Base-by-base conservation (phyloP, 2,329 filamentous ascomycete species). In the Ophiostoma sp. region DNA sequence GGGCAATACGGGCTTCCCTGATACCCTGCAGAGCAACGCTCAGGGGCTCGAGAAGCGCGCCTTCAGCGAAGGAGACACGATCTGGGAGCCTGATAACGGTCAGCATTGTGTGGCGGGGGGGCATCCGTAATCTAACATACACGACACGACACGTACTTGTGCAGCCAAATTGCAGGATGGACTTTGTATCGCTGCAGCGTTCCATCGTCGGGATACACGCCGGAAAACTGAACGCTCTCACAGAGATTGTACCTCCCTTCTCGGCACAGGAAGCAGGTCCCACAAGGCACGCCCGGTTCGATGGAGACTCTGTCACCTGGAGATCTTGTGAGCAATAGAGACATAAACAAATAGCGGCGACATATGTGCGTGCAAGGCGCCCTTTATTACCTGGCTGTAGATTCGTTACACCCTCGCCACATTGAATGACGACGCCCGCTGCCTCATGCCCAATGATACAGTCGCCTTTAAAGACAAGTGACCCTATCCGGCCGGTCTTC, bases 401-500 rank as follows among this genome's bases (percentile, higher is more conserved):
- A 22, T 50, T 5, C 48, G 48, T 50, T 3, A 50, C 48, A 17
- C 48, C 48, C 48, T 19, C 17, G 17, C 48, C 48, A 17, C 48
- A 50, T 19, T 17, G 48, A 19, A 50, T 5, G n/a, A 50, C 48
- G 5, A 50, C n/a, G 48, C 39, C 90, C 11, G 89, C 86, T 3
- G 87, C 88, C 80, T 92, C 90, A 75, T 92, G 90, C 28, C 90
- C 89, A 63, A 92, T 84, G 70, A 91, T 90, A 77, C 88, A 90
- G 76, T 91, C 88, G 25, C 87, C 87, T 73, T 89, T 85, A 15
- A 92, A 86, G 1, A 88, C 84, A 1, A 92, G 83, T 1, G 86
- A 84, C 2, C 91, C 90, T 77, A 92, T 92, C 15, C 85, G 82
- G 31, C 90, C 90, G 0, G 84, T 82, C 77, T 89, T 89, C 90